A percentile compares a stretch with the other conserved stretches of the same genome.
These are phyloP conservation scores for Aspergillus hortae DNA, from an alignment of 2,329 filamentous ascomycete genomes.

Conservation along the genomic window DNA sequence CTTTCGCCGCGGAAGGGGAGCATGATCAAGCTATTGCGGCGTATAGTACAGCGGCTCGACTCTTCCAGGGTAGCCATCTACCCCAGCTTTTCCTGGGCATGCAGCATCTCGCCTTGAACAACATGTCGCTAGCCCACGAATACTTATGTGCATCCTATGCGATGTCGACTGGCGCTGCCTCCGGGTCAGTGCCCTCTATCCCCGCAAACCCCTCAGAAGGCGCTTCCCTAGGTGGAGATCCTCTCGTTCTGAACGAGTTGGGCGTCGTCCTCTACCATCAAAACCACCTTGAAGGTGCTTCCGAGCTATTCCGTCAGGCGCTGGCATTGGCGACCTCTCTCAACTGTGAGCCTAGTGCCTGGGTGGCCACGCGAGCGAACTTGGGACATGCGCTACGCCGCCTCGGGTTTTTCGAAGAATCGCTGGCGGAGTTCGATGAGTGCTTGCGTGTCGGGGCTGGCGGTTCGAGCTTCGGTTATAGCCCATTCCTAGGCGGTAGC, in stretches of 20 bases:
- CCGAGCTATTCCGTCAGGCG: conserved; percentile 72
- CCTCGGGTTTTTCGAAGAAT: conserved; percentile 63
- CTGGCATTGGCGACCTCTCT: conserved; percentile 75
- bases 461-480: conserved; percentile 74
- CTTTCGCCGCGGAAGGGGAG: conserved; percentile 94
- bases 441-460: conserved; percentile 74
- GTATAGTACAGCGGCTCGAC: conserved; percentile 87
- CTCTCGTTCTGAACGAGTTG: conserved; percentile 89
- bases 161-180: conserved; percentile 43
- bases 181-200: conserved; percentile 25
- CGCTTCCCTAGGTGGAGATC: conserved; percentile 55
- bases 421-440: conserved; percentile 78
- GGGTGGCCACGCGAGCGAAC: conserved; percentile 81
- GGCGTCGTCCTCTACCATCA: conserved; percentile 96
- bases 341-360: conserved; percentile 75
- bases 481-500: conserved; percentile 53
- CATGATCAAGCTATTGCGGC: conserved; percentile 98
- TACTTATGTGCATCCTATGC: conserved; percentile 87
- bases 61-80: conserved; percentile 96
- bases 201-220: conserved; percentile 18
- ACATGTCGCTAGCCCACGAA: conserved; percentile 88
- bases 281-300: conserved; percentile 69
- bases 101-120: conserved; percentile 96
- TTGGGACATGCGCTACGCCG: conserved; percentile 83
- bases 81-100: conserved; percentile 95